Base-by-base conservation (phyloP, 352 stramenopile species). In the Phytophthora boehmeriae region DNA sequence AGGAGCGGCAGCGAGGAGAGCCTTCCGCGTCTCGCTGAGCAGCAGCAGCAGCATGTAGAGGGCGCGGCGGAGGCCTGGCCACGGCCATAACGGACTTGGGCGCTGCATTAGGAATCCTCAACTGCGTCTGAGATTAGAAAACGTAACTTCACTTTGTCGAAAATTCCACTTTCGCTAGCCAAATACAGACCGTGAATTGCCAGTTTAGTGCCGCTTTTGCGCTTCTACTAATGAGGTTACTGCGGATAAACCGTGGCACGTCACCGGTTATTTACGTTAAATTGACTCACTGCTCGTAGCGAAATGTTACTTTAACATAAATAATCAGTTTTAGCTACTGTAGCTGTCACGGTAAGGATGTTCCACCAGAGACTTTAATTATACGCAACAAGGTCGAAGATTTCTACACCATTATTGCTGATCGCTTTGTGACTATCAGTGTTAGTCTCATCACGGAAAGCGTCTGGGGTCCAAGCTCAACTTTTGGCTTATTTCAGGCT, bases 21-120 rank as follows among this genome's bases (percentile, higher is more conserved):
- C 36, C 22, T 56, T 64, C 35, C 65, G 73, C 30, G 54, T 71
- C 54, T 73, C 59, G 23, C 36, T 54, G 0, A 70, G 50, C 28
- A 82, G 30, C 32, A 71, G 19, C 19, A 86, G 19, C 32, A 80
- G 8, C 48, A 75, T 38, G 53, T 59, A 69, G 16, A 86, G 39
- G 19, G 65, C 41, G n/a, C 55, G 55, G 48, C 44, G 70, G n/a
- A 65, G 39, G 22, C 30, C 35, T 22, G 30, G 46, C 39, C 54
- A 41, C 28, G 52, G 44, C 43, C 36, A 63, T 19, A 63, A 59
- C n/a, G 55, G 51, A 51, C 53, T 41, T 27, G 60, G 43, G 20
- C 45, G 61, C 13, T 66, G 58, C 52, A 70, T 71, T 14, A 16
- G 20, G 36, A 46, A 41, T 54, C 39, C 27, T 53, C 23, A 60